Evolutionary conservation across 2,329 filamentous ascomycete species (phyloP).

Genomic region (Fusarium sterilihyphosum): DNA sequence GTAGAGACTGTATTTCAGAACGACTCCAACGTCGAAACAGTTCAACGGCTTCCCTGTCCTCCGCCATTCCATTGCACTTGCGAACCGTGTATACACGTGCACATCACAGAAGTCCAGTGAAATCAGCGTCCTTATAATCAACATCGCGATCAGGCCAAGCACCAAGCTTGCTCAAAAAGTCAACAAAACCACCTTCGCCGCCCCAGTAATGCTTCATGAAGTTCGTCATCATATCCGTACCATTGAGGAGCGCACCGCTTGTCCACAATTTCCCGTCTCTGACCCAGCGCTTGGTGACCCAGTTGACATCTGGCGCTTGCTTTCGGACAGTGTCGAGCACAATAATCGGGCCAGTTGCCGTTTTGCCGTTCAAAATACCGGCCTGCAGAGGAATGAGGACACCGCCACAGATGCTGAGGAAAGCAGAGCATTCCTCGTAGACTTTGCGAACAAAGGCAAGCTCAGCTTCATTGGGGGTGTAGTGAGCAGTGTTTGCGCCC

Average conservation of each 20-base stretch:
- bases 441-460: constrained; percentile 50
- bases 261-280: constrained; percentile 52
- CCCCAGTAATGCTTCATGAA: constrained; percentile 47
- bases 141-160: constrained; percentile 45
- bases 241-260: constrained; percentile 48
- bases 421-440: constrained; percentile 49
- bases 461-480: constrained; percentile 48
- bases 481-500: constrained; percentile 47
- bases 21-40: not conserved
- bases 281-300: constrained; percentile 52
- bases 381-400: constrained; percentile 46
- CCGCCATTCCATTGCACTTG: too few species aligned
- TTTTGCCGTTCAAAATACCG: constrained; percentile 51
- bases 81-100: accelerated
- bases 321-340: constrained; percentile 43
- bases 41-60: not conserved
- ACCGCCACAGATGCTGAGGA: constrained; percentile 54
- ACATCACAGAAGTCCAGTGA: not conserved
- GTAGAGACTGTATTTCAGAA: too few species aligned
- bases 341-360: constrained; percentile 48
- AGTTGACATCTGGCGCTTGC: constrained; percentile 45
- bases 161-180: constrained; percentile 29
- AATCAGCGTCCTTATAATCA: constrained; percentile 46
- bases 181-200: constrained; percentile 32
- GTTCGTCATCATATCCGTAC: constrained; percentile 47